Percentiles rank a stretch among this genome's conserved stretches.
Evolutionary conservation across 306 rosid species (phyloP).

Genomic region (Vachellia collinsii): DNA sequence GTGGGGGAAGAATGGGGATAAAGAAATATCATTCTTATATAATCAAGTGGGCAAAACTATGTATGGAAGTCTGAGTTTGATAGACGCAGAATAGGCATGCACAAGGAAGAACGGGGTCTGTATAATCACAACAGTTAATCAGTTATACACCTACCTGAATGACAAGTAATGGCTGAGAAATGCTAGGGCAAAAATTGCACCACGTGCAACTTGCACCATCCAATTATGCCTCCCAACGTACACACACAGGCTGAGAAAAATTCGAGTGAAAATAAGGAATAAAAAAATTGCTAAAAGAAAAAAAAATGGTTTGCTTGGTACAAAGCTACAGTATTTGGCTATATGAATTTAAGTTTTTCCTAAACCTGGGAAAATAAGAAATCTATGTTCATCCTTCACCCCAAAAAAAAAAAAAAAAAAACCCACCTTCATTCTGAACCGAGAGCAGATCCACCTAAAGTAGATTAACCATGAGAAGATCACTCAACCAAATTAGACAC

Average conservation of each 20-base stretch:
- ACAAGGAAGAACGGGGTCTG: neutral
- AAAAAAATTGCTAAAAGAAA: neutral
- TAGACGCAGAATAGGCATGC: neutral
- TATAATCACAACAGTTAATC: too few species aligned
- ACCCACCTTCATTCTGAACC: slow-evolving; percentile 11
- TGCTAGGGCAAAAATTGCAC: neutral
- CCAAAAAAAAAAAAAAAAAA: slow-evolving; percentile 4
- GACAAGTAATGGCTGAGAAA: neutral
- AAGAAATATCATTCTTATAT: neutral
- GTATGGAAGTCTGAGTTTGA: neutral
- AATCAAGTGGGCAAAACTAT: slow-evolving; percentile 12
- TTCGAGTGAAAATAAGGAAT: neutral
- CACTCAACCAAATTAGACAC: slow-evolving; percentile 15
- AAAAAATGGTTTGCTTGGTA: neutral
- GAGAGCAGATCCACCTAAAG: slow-evolving; percentile 21
- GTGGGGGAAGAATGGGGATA: slow-evolving; percentile 18
- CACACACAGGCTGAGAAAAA: neutral
- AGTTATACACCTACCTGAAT: neutral
- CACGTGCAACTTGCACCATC: neutral
- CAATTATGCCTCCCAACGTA: neutral
- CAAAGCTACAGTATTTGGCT: slow-evolving; percentile 1
- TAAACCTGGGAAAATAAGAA: neutral
- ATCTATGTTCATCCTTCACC: neutral
- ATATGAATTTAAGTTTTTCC: neutral
- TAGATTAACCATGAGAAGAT: slow-evolving; percentile 3